Evolutionary conservation across 176 grass and related monocot genomes (phyloP), one percentile per base, ranked within the genome.

Genomic region (Hyparrhenia diplandra): DNA sequence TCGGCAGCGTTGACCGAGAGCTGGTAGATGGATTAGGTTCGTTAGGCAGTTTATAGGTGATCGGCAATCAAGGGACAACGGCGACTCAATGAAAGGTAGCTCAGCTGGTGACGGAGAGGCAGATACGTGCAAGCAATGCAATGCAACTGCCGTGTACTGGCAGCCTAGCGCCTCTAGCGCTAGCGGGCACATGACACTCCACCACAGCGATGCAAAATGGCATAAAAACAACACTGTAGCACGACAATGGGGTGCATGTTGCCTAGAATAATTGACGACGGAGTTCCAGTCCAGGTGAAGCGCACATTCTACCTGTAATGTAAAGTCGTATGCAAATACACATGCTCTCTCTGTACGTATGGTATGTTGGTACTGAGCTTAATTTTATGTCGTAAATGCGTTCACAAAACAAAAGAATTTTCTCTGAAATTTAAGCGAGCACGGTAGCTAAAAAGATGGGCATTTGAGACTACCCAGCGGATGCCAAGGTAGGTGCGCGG

Each of bases 91-190:
- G 59, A 8, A 63, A 25, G 21, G 8, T 73, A 58, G 51, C 32
- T 1, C 32, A 0, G 13, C 36, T 37, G 18, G 16, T 13, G 63
- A 30, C 1, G 6, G 18, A 47, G 20, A 63, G 12, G 69, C 39
- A 64, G 30, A 83, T 52, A 66, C 81, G 81, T 75, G 81, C 60
- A 83, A 67, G 78, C 65, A 80, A 69, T 39, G 37, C 37, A 61
- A 61, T 10, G 57, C 57, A 28, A 21, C 61, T n/a, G 5, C 45
- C 59, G 32, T 66, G 63, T 16, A 12, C 69, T 43, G 40, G 24
- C 75, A 28, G 54, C 23, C 54, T 17, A 60, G 36, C 18, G 0
- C 51, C 20, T n/a, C n/a, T n/a, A n/a, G n/a, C n/a, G n/a, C n/a
- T n/a, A 21, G 20, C 64, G 10, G n/a, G 31, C 45, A 30, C 71